phyloP scores from a whole-genome alignment of 352 stramenopile genomes.

The Pythium aristosporum region DNA sequence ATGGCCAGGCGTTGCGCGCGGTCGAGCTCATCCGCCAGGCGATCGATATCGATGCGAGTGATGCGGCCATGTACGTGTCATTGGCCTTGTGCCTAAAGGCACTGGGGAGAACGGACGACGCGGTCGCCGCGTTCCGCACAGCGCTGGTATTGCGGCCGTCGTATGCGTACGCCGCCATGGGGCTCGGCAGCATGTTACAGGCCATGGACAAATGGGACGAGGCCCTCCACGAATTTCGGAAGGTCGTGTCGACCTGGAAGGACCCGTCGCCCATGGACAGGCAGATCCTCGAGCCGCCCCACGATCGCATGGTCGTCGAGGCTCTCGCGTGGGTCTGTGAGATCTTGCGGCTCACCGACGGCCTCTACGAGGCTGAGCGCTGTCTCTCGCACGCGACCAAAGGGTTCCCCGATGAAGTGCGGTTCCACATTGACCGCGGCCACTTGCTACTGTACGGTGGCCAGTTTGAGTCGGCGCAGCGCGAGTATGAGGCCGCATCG shows the following conservation, averaged over 20 bases:
- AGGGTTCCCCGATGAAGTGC: constrained; percentile 50
- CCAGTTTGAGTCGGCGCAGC: constrained; percentile 54
- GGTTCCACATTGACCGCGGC: constrained; percentile 61
- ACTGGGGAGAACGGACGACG: constrained; percentile 39
- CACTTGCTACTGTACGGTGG: constrained; percentile 50
- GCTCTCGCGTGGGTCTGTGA: constrained; percentile 47
- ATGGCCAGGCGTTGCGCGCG: constrained; percentile 32
- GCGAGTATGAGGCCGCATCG: constrained; percentile 52
- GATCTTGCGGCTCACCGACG: constrained; percentile 48
- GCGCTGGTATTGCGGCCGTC: constrained; percentile 54
- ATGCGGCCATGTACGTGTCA: constrained; percentile 55
- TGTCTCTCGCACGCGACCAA: constrained; percentile 51
- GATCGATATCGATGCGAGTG: constrained; percentile 40
- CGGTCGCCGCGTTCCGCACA: constrained; percentile 42
- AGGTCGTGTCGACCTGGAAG: constrained; percentile 33
- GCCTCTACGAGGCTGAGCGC: constrained; percentile 43
- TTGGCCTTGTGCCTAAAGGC: constrained; percentile 51
- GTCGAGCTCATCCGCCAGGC: constrained; percentile 42
- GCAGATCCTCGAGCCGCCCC: constrained; percentile 12
- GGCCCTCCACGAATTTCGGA: constrained; percentile 51
- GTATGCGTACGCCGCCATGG: constrained; percentile 42
- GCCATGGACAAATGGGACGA: constrained; percentile 51
- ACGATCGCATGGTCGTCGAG: constrained; percentile 37
- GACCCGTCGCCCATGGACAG: constrained; percentile 11
- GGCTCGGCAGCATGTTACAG: constrained; percentile 52